A percentile compares a stretch with the other conserved stretches of the same genome.
Conservation (phyloP, 305 asterid species). For the Fraxinus baroniana region DNA sequence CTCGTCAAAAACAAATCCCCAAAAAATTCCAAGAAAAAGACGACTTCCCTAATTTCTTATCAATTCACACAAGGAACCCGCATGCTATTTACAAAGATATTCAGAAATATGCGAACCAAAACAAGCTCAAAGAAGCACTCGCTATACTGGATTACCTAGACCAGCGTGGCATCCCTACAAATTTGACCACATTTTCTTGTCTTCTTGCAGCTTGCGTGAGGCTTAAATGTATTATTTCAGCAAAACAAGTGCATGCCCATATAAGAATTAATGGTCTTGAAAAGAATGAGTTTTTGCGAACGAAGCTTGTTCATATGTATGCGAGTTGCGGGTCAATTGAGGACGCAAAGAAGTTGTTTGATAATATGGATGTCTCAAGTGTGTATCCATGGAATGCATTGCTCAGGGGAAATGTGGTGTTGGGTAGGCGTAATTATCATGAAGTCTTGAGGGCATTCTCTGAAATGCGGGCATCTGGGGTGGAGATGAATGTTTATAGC, state of each 20-base stretch:
- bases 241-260: slow-evolving; percentile 59
- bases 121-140: slow-evolving; percentile 77
- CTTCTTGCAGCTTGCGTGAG: slow-evolving; percentile 61
- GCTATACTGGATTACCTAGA: slow-evolving; percentile 68
- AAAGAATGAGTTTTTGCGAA: slow-evolving; percentile 65
- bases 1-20: slow-evolving; percentile 19
- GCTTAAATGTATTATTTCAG: slow-evolving; percentile 50
- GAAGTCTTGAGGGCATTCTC: slow-evolving; percentile 53
- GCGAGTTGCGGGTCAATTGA: slow-evolving; percentile 65
- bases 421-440: slow-evolving; percentile 53
- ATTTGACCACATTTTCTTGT: slow-evolving; percentile 67
- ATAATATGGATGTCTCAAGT: slow-evolving; percentile 50
- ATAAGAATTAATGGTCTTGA: slow-evolving; percentile 64
- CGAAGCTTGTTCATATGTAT: slow-evolving; percentile 70
- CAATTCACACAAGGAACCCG: slow-evolving; percentile 69
- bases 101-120: slow-evolving; percentile 53
- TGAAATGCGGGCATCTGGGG: slow-evolving; percentile 67
- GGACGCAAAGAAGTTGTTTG: slow-evolving; percentile 71
- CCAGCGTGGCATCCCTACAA: slow-evolving; percentile 72
- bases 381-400: slow-evolving; percentile 91
- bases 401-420: slow-evolving; percentile 78
- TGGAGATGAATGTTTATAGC: slow-evolving; percentile 72
- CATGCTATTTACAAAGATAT: slow-evolving; percentile 68
- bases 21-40: slow-evolving; percentile 37
- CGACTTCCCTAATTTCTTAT: slow-evolving; percentile 48